These are phyloP conservation scores for Parastagonospora avenae DNA, from an alignment of 2,329 filamentous ascomycete genomes.

Conservation along the genomic window DNA sequence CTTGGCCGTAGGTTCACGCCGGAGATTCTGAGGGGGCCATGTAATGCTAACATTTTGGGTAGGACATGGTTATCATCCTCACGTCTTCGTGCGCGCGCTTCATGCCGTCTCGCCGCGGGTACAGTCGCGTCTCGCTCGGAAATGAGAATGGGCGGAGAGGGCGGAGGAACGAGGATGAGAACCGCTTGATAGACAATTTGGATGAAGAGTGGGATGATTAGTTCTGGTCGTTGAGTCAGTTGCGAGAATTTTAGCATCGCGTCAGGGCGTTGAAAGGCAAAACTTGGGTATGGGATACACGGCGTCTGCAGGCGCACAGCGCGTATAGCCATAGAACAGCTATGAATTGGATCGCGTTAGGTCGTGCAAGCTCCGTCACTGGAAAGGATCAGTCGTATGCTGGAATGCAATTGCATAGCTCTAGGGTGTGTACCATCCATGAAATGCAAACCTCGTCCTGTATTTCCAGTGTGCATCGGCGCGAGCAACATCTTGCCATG, in stretches of 20 bases:
- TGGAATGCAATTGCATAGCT: too few species aligned
- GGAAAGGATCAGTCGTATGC: too few species aligned
- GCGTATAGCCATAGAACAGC: not conserved
- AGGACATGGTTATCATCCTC: slow-evolving; percentile 68
- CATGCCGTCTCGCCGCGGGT: slow-evolving; percentile 69
- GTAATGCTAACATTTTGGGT: slow-evolving; percentile 13
- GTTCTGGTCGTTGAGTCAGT: not conserved
- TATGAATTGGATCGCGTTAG: too few species aligned
- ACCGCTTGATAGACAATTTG: slow-evolving; percentile 90
- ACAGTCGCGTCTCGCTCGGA: slow-evolving; percentile 65
- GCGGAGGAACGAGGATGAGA: slow-evolving; percentile 76
- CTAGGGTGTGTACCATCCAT: too few species aligned
- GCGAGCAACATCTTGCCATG: too few species aligned
- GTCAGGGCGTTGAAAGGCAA: slow-evolving; percentile 2
- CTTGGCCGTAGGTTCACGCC: slow-evolving; percentile 66
- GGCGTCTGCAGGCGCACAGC: not conserved
- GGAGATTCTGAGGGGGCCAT: not conserved
- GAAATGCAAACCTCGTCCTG: too few species aligned
- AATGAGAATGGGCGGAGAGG: slow-evolving; percentile 49
- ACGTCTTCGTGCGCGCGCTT: slow-evolving; percentile 72
- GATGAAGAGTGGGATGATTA: slow-evolving; percentile 96
- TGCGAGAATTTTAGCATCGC: not conserved
- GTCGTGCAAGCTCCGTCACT: too few species aligned
- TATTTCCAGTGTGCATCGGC: too few species aligned
- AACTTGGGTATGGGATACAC: slow-evolving; percentile 2